These are phyloP conservation scores for Massarina eburnea DNA, from an alignment of 2,329 filamentous ascomycete genomes.

Conservation along the genomic window DNA sequence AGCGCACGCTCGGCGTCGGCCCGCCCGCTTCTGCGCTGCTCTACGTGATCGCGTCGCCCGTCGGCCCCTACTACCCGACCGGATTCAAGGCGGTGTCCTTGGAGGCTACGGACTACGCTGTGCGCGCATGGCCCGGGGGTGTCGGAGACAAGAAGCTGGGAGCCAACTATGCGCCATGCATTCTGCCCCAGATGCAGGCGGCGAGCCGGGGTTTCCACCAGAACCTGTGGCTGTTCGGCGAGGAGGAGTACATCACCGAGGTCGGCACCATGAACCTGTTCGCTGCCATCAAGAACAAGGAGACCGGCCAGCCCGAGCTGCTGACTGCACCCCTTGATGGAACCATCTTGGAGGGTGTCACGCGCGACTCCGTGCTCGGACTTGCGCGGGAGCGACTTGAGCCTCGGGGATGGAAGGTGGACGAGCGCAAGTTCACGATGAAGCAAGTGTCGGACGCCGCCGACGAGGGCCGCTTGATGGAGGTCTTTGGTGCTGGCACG, in stretches of 20 bases:
- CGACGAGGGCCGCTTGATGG: conserved; percentile 80
- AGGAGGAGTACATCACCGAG: conserved; percentile 94
- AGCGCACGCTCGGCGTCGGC: conserved; percentile 88
- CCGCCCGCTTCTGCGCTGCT: conserved; percentile 90
- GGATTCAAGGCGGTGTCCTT: conserved; percentile 97
- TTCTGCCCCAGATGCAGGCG: conserved; percentile 92
- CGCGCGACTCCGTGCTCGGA: conserved; percentile 83
- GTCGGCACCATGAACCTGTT: conserved; percentile 99
- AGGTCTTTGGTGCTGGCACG: conserved; percentile 92
- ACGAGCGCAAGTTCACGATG: conserved; percentile 93
- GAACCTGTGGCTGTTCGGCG: conserved; percentile 96
- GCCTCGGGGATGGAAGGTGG: conserved; percentile 84
- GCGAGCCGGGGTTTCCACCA: conserved; percentile 93
- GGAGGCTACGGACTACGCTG: conserved; percentile 94
- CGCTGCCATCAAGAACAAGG: conserved; percentile 78
- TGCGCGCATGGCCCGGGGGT: conserved; percentile 95
- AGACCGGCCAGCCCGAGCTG: conserved; percentile 87
- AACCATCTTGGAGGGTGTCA: conserved; percentile 94
- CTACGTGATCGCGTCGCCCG: conserved; percentile 93
- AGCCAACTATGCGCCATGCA: conserved; percentile 98
- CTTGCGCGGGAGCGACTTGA: conserved; percentile 81
- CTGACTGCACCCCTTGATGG: conserved; percentile 95
- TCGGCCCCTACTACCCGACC: conserved; percentile 96
- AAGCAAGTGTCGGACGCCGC: conserved; percentile 78
- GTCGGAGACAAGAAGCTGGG: conserved; percentile 98